Conservation (phyloP, 805 yeast genomes). For the Suhomyces pyralidae region DNA sequence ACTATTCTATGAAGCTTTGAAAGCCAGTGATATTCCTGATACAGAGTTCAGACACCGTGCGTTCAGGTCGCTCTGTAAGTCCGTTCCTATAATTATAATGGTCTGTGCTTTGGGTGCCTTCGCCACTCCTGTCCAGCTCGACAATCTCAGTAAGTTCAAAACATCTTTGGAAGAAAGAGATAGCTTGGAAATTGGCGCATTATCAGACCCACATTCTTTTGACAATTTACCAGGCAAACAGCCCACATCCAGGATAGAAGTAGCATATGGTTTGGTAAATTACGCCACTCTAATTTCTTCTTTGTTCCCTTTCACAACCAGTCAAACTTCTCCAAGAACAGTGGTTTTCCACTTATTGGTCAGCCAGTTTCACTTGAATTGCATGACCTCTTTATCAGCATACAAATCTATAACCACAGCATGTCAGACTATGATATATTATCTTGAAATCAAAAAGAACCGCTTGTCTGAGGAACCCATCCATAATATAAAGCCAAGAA, state of each 20-base stretch:
- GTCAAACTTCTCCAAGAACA: constrained; percentile 13
- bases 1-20: constrained; percentile 13
- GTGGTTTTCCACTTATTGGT: constrained; percentile 21
- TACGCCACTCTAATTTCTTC: constrained; percentile 20
- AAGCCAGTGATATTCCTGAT: constrained; percentile 14
- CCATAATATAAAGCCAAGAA: constrained; percentile 2
- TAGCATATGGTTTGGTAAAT: constrained; percentile 21
- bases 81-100: constrained; percentile 24
- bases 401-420: constrained; percentile 23
- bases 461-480: constrained; percentile 5
- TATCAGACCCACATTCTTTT: constrained; percentile 9
- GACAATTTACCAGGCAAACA: constrained; percentile 5
- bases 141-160: constrained; percentile 28
- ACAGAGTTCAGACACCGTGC: constrained; percentile 16
- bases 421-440: constrained; percentile 30
- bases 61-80: constrained; percentile 17
- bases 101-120: constrained; percentile 34
- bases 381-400: constrained; percentile 26
- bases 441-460: constrained; percentile 17
- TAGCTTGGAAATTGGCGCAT: constrained; percentile 18
- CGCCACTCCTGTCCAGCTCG: constrained; percentile 29
- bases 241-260: constrained; percentile 17
- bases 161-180: constrained; percentile 28
- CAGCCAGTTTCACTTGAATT: constrained; percentile 27
- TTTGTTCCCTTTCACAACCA: constrained; percentile 19